These are phyloP conservation scores for Hippophae rhamnoides DNA, from an alignment of 306 rosid species.

Conservation along the genomic window DNA sequence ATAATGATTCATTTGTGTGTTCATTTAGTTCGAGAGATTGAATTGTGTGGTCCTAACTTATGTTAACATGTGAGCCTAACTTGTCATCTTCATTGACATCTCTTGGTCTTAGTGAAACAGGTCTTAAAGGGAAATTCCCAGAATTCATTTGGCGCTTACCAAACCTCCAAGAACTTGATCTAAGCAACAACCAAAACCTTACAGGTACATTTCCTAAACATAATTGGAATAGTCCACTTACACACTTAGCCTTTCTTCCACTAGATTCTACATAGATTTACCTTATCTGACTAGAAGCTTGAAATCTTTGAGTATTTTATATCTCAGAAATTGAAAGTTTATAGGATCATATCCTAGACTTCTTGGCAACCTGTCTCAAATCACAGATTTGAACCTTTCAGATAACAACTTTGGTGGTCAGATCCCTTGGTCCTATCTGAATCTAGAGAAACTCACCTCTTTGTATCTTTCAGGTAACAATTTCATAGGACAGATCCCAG, in stretches of 20 bases:
- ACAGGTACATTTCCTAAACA: background rate
- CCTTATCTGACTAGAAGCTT: background rate
- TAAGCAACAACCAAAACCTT: fast-evolving
- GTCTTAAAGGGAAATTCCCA: background rate
- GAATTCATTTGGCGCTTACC: background rate
- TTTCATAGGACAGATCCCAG: slow-evolving; percentile 9
- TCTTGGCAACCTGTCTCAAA: background rate
- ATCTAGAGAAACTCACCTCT: background rate
- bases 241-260: background rate
- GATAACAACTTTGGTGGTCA: background rate
- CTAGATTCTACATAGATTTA: background rate
- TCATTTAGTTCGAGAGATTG: no score
- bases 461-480: slow-evolving; percentile 2
- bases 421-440: background rate
- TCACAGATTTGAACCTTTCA: background rate
- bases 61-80: background rate
- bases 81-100: slow-evolving; percentile 8
- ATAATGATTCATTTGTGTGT: no score
- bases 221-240: slow-evolving; percentile 7
- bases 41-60: no score
- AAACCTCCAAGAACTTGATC: background rate
- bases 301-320: background rate
- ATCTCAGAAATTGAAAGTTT: background rate
- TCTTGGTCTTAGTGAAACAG: fast-evolving
- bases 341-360: background rate